These are phyloP conservation scores for Aristolochia californica DNA, from an alignment of 164 flowering plant genomes.

Conservation along the genomic window DNA sequence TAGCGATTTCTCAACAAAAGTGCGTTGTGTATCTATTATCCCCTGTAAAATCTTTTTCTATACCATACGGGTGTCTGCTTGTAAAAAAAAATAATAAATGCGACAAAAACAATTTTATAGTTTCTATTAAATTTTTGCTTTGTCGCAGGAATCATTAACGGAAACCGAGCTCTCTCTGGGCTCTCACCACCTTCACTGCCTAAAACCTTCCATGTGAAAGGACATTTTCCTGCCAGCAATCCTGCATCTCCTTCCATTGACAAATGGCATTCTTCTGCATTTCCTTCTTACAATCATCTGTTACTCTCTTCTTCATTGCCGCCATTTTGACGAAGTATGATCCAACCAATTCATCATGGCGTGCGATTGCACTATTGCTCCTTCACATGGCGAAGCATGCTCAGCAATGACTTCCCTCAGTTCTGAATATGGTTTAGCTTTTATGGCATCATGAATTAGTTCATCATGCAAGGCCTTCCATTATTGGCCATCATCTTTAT, in stretches of 20 bases:
- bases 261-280: constrained; percentile 61
- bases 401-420: constrained; percentile 49
- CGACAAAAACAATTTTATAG: constrained; percentile 16
- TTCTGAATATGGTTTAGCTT: constrained; percentile 22
- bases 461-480: constrained; percentile 59
- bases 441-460: constrained; percentile 47
- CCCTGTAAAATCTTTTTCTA: too few species aligned
- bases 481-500: constrained; percentile 47
- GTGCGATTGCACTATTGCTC: constrained; percentile 53
- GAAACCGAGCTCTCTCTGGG: constrained; percentile 50
- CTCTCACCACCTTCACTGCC: constrained; percentile 45
- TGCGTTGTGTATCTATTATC: too few species aligned
- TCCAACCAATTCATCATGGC: constrained; percentile 39
- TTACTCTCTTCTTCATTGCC: constrained; percentile 40
- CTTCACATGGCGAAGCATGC: constrained; percentile 65
- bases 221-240: constrained; percentile 51
- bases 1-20: too few species aligned
- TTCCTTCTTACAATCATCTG: constrained; percentile 38
- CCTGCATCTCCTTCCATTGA: constrained; percentile 27
- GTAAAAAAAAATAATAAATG: constrained; percentile 12
- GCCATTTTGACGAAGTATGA: constrained; percentile 38
- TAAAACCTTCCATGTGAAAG: constrained; percentile 39
- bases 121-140: constrained; percentile 63
- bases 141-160: constrained; percentile 81
- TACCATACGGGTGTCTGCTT: constrained; percentile 4